phyloP scores from a whole-genome alignment of 164 flowering plant genomes.

The Litsea cubeba region DNA sequence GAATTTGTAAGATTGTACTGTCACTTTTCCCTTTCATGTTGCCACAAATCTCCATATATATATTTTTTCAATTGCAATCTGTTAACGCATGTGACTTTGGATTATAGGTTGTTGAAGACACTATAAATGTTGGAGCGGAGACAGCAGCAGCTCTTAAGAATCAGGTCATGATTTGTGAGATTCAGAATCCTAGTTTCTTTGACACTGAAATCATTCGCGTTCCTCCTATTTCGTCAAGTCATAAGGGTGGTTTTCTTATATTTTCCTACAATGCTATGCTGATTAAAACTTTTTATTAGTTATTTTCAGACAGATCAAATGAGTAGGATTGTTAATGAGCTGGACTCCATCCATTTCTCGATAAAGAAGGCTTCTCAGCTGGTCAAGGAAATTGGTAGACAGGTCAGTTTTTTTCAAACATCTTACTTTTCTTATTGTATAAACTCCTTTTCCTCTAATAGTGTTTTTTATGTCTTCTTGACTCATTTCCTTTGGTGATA shows the following conservation, averaged over 20 bases:
- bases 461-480: neutral
- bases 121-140: conserved; percentile 80
- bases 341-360: conserved; percentile 92
- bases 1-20: neutral
- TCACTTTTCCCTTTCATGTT: neutral
- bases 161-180: conserved; percentile 46
- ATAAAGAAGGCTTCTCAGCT: conserved; percentile 82
- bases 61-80: neutral
- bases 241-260: too few species aligned
- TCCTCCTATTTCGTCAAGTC: neutral
- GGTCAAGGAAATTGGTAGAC: conserved; percentile 46
- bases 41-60: neutral
- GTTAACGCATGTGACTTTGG: conserved; percentile 2
- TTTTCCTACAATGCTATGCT: neutral
- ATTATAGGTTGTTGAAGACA: conserved; percentile 73
- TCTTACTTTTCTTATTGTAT: neutral
- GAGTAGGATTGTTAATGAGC: conserved; percentile 91
- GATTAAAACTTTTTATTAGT: neutral
- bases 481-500: neutral
- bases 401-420: conserved; percentile 18
- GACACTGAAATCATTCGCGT: neutral
- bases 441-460: neutral
- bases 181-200: neutral
- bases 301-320: conserved; percentile 88
- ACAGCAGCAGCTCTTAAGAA: conserved; percentile 88